phyloP scores from a whole-genome alignment of 441 rosid species.

The Bruguiera hainesii region DNA sequence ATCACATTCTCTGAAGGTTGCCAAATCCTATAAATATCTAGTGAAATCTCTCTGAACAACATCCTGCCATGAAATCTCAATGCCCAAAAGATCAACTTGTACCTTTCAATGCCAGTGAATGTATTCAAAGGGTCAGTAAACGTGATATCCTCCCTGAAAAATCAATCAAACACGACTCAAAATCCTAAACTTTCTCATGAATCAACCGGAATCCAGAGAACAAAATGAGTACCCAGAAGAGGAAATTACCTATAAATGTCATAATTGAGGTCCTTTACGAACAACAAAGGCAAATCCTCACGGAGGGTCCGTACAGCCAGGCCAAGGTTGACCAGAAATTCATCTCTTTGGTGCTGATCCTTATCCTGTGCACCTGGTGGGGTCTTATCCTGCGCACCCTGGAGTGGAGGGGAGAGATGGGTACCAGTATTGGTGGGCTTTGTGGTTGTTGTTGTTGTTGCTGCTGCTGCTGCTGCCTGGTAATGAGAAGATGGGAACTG shows the following conservation, averaged over 20 bases:
- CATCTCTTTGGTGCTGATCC: conserved; percentile 47
- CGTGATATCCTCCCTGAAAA: conserved; percentile 78
- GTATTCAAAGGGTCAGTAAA: conserved; percentile 80
- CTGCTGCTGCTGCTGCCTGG: conserved; percentile 12
- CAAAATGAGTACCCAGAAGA: conserved; percentile 26
- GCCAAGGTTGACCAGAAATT: conserved; percentile 79
- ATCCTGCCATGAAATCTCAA: conserved; percentile 84
- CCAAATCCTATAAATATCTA: conserved; percentile 81
- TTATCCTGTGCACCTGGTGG: conserved; percentile 33
- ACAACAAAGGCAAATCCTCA: conserved; percentile 74
- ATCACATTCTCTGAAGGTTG: conserved; percentile 95
- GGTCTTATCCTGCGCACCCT: conserved; percentile 13
- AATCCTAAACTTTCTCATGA: background rate
- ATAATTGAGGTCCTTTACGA: conserved; percentile 73
- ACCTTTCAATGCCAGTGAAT: conserved; percentile 73
- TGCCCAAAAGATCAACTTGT: conserved; percentile 88
- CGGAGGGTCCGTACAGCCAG: conserved; percentile 88
- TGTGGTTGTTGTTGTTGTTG: conserved; percentile 9
- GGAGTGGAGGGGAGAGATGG: conserved; percentile 43
- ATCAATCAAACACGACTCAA: conserved; percentile 9
- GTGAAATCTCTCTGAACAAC: conserved; percentile 74
- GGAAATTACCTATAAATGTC: conserved; percentile 74
- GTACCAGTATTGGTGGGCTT: conserved; percentile 23
- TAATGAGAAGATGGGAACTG: conserved; percentile 13
- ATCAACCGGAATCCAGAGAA: background rate